Percentiles rank a stretch among this genome's conserved stretches.
These are phyloP conservation scores for Lavandula angustifolia DNA, from an alignment of 257 asterid genomes.

Conservation along the genomic window DNA sequence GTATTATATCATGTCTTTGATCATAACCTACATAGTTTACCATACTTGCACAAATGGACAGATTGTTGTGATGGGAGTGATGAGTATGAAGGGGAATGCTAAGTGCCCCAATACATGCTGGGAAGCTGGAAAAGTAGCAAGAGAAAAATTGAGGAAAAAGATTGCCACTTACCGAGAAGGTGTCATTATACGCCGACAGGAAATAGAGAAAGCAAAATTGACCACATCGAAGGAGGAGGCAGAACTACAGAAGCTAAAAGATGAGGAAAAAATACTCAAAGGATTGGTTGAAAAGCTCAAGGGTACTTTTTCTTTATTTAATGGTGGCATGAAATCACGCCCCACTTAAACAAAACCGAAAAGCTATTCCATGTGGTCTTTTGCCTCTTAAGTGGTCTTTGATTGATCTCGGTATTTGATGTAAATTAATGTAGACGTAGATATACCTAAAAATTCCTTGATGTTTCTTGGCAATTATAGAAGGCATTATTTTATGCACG, in stretches of 20 bases:
- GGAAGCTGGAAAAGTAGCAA: slow-evolving; percentile 91
- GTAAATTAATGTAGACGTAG: background rate
- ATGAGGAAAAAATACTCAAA: slow-evolving; percentile 79
- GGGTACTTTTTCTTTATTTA: slow-evolving; percentile 48
- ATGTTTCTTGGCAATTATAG: slow-evolving; percentile 2
- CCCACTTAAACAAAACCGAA: background rate
- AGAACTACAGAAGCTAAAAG: slow-evolving; percentile 68
- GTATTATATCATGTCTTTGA: slow-evolving; percentile 16
- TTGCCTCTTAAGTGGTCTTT: background rate
- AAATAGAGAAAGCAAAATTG: slow-evolving; percentile 68
- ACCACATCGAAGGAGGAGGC: slow-evolving; percentile 72
- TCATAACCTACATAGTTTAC: background rate
- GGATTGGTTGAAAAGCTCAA: slow-evolving; percentile 73
- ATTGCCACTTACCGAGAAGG: slow-evolving; percentile 78
- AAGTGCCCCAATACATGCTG: slow-evolving; percentile 89
- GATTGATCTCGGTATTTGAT: slow-evolving; percentile 13
- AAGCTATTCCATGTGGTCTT: slow-evolving; percentile 11
- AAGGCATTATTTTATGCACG: slow-evolving; percentile 15
- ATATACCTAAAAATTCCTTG: background rate
- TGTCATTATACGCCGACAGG: slow-evolving; percentile 58
- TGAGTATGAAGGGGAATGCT: slow-evolving; percentile 80
- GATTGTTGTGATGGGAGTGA: slow-evolving; percentile 99
- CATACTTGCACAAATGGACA: slow-evolving; percentile 41
- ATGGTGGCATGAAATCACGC: slow-evolving; percentile 22
- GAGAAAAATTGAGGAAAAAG: slow-evolving; percentile 85